phyloP scores from a whole-genome alignment of 495 filamentous ascomycete genomes.

The Aspergillus sparsus region DNA sequence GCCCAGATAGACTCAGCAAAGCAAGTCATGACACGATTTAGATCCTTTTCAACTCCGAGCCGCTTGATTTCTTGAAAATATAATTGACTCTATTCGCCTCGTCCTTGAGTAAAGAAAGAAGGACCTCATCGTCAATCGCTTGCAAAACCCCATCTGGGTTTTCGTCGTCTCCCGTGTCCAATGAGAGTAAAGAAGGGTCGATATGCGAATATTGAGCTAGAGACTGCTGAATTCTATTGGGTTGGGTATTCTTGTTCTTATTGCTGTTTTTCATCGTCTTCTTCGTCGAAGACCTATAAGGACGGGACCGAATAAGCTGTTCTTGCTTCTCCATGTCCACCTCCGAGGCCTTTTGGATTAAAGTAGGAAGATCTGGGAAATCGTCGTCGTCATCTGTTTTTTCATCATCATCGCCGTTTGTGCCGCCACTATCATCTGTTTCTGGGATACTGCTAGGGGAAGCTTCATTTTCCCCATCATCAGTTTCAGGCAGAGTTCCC shows the following conservation, averaged over 20 bases:
- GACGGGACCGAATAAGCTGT: constrained; percentile 38
- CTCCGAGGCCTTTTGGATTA: constrained; percentile 61
- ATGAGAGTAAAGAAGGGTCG: constrained; percentile 49
- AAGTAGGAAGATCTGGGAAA: constrained; percentile 39
- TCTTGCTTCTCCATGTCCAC: constrained; percentile 65
- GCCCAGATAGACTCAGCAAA: neutral
- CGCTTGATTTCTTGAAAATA: constrained; percentile 64
- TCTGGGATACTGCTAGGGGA: neutral
- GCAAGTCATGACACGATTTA: neutral
- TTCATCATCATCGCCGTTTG: constrained; percentile 26
- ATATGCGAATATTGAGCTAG: constrained; percentile 71
- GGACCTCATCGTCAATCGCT: constrained; percentile 60
- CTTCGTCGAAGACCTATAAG: constrained; percentile 7
- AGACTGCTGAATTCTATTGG: constrained; percentile 54
- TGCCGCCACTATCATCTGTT: too few relatives aligned
- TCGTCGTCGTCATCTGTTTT: constrained; percentile 45
- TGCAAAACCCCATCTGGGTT: constrained; percentile 35
- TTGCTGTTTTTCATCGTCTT: constrained; percentile 11
- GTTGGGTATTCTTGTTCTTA: constrained; percentile 27
- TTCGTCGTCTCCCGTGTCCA: constrained; percentile 5
- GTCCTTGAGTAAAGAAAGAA: constrained; percentile 61
- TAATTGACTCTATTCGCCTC: constrained; percentile 61
- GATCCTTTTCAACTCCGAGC: constrained; percentile 26
- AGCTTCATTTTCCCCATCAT: neutral
- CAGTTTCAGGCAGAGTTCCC: constrained; percentile 33